Evolutionary conservation across 345 rosid genomes (phyloP), one percentile per base, ranked within the genome.

Genomic region (Euphorbia pulcherrima): DNA sequence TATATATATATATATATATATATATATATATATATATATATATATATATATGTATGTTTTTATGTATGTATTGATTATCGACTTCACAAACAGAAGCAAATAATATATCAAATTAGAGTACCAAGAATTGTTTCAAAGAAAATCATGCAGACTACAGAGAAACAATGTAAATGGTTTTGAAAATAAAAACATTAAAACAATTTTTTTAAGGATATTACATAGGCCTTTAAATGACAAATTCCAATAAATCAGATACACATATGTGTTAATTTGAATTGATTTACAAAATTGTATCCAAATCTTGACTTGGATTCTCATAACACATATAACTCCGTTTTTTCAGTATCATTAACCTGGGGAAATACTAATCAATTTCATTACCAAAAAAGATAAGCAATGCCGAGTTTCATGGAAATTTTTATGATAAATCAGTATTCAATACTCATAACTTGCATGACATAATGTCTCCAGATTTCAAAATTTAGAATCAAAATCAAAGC

Each of bases 271-370:
- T 40, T 2, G 4, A 53, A 20, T 28, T 7, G 11, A 26, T 33
- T 1, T 1, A 35, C 16, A 18, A 35, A 26, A 46, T 47, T 33
- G 60, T 29, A 52, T 37, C 52, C 30, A 47, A 58, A 27, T 46
- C 29, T 30, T 68, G 56, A 46, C 64, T 68, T 57, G 33, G 26
- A 58, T 57, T 68, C 59, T n/a, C 44, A 4, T 6, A 16, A 69
- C 48, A 69, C 62, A 67, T 23, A 40, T 26, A 56, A 39, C 65
- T 44, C 60, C 59, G 44, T 59, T 59, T 60, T 47, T 60, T 60
- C 47, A 48, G 47, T 18, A 14, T 44, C 56, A 35, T 57, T 58
- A 40, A 68, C 59, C 46, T 68, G 57, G 64, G 47, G 64, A 57
- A 56, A 68, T 26, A 57, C 58, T 57, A 40, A 68, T 29, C 55